Conservation (phyloP, 805 yeast species). For the Grigorovia yakushimaensis region DNA sequence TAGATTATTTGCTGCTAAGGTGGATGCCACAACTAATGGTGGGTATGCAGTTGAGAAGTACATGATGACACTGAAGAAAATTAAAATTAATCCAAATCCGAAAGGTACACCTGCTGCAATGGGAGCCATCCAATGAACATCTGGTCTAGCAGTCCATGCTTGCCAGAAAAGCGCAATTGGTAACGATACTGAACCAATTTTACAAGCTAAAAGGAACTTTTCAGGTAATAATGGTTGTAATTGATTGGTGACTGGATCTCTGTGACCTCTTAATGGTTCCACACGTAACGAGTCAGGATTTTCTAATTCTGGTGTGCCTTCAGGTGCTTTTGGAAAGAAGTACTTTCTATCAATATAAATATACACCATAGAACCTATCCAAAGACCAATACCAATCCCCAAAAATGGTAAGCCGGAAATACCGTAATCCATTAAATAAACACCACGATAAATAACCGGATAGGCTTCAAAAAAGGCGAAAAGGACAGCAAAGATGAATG, state of each 20-base stretch:
- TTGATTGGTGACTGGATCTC: slow-evolving; percentile 40
- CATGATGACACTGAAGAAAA: slow-evolving; percentile 59
- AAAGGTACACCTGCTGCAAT: slow-evolving; percentile 68
- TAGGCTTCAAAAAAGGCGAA: slow-evolving; percentile 75
- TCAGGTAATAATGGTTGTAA: slow-evolving; percentile 50
- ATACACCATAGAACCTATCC: slow-evolving; percentile 45
- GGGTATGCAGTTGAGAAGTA: slow-evolving; percentile 68
- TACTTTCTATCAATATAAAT: slow-evolving; percentile 38
- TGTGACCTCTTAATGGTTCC: slow-evolving; percentile 35
- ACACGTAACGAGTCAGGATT: slow-evolving; percentile 26
- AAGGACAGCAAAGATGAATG: slow-evolving; percentile 67
- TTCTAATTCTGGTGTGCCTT: slow-evolving; percentile 43
- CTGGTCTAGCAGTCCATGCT: slow-evolving; percentile 59
- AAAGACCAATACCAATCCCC: slow-evolving; percentile 61
- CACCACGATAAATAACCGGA: slow-evolving; percentile 63
- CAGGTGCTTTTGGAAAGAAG: slow-evolving; percentile 48
- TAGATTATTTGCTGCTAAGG: slow-evolving; percentile 80
- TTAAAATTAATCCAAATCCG: slow-evolving; percentile 63
- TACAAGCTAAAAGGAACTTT: slow-evolving; percentile 46
- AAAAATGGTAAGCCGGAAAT: slow-evolving; percentile 60
- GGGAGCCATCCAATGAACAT: slow-evolving; percentile 71
- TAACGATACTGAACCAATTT: slow-evolving; percentile 56
- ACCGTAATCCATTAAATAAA: slow-evolving; percentile 49
- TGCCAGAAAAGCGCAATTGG: slow-evolving; percentile 71
- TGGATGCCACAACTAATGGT: slow-evolving; percentile 72